Conservation (phyloP, 495 filamentous ascomycete species). For the Neurospora sp. region DNA sequence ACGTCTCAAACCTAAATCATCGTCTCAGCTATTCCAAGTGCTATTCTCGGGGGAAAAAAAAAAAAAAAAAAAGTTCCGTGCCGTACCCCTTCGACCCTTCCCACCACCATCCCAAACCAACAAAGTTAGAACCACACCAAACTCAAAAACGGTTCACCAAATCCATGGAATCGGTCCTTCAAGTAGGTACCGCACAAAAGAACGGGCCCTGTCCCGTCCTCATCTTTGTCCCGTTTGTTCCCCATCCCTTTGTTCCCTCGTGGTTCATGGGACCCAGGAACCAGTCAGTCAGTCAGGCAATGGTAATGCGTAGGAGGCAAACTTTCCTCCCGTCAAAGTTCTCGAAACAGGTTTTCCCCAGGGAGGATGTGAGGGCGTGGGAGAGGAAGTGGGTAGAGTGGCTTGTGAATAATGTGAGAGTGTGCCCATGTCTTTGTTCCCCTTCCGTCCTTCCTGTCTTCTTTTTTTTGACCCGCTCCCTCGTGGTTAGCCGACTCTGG, state of each 20-base stretch:
- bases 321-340: neutral
- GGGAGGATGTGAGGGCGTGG: neutral
- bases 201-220: neutral
- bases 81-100: neutral
- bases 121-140: neutral
- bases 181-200: neutral
- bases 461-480: neutral
- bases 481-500: neutral
- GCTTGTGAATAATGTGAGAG: neutral
- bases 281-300: neutral
- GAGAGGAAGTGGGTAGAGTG: neutral
- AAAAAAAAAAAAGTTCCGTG: neutral
- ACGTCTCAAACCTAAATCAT: constrained; percentile 48
- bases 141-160: neutral
- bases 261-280: neutral
- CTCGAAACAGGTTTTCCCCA: neutral
- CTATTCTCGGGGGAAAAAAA: neutral
- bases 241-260: neutral
- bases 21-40: neutral
- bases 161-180: neutral
- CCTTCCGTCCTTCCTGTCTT: neutral
- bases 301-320: neutral
- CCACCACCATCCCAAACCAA: neutral
- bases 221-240: neutral
- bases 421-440: neutral